Evolutionary conservation across 2,329 filamentous ascomycete species (phyloP).

Genomic region (Aquanectria penicillioides): DNA sequence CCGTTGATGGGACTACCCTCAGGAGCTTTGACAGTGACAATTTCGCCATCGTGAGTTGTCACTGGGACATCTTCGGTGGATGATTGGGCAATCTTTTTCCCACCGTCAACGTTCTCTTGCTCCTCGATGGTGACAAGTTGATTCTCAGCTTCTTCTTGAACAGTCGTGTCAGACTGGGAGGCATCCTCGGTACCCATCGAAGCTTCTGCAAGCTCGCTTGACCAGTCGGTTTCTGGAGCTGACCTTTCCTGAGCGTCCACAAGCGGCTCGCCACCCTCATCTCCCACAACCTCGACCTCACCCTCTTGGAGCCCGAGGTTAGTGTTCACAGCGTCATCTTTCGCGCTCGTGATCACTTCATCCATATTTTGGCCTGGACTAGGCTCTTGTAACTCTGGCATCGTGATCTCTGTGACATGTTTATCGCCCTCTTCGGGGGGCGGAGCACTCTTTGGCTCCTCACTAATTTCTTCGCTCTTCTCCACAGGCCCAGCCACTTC

Average conservation of each 20-base stretch:
- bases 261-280: not conserved
- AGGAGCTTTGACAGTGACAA: too few relatives aligned
- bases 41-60: too few relatives aligned
- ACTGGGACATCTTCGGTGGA: too few relatives aligned
- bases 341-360: slow-evolving; percentile 5
- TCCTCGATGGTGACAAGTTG: not conserved
- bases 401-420: slow-evolving; percentile 33
- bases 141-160: not conserved
- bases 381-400: slow-evolving; percentile 30
- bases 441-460: slow-evolving; percentile 2
- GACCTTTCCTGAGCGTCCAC: slow-evolving; percentile 3
- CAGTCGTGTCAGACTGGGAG: not conserved
- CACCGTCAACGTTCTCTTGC: too few relatives aligned
- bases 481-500: slow-evolving; percentile 22
- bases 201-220: not conserved
- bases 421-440: slow-evolving; percentile 19
- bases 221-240: not conserved
- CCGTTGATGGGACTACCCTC: too few relatives aligned
- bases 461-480: slow-evolving; percentile 1
- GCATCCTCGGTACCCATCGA: not conserved
- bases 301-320: slow-evolving; percentile 16
- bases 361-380: slow-evolving; percentile 21
- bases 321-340: slow-evolving; percentile 7
- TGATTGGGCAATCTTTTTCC: too few relatives aligned
- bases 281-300: slow-evolving; percentile 21